Evolutionary conservation across 768 basidiomycete species (phyloP).

Genomic region (Boletus tylopilopsis): DNA sequence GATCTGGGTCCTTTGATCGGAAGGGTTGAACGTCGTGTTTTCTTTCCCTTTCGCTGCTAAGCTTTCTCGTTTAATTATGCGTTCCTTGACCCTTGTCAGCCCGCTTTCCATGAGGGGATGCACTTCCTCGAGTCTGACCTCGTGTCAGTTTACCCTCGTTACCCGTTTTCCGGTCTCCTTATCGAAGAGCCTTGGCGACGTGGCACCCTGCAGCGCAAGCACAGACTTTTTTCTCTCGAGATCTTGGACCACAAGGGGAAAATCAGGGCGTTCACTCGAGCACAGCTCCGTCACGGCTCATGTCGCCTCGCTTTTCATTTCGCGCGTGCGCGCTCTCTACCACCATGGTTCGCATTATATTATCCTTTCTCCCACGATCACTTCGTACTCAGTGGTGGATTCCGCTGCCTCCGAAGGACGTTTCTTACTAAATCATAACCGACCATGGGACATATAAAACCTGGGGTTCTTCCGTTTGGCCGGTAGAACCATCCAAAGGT

Average conservation of each 20-base stretch:
- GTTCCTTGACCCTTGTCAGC: conserved; percentile 20
- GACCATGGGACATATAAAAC: conserved; percentile 28
- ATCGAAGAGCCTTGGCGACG: conserved; percentile 27
- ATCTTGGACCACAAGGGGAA: conserved; percentile 23
- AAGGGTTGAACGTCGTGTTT: conserved; percentile 12
- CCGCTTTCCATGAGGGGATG: conserved; percentile 26
- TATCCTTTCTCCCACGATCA: conserved; percentile 32
- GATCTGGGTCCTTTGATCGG: conserved; percentile 14
- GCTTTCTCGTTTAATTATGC: conserved; percentile 7
- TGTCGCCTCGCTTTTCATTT: conserved; percentile 1
- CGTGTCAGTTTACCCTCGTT: conserved; percentile 27
- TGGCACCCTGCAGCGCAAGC: conserved; percentile 20
- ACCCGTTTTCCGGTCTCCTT: conserved; percentile 28
- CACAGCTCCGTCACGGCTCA: conserved; percentile 22
- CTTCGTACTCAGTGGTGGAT: conserved; percentile 26
- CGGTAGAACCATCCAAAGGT: neutral
- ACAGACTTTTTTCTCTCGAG: conserved; percentile 14
- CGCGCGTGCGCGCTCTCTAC: conserved; percentile 4
- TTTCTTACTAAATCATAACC: conserved; percentile 29
- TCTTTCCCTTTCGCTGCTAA: conserved; percentile 8
- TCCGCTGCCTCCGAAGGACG: conserved; percentile 29
- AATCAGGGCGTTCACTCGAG: conserved; percentile 24
- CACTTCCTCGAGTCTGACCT: conserved; percentile 25
- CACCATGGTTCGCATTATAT: conserved; percentile 9
- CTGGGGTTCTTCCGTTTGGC: conserved; percentile 7